phyloP scores from a whole-genome alignment of 2,329 filamentous ascomycete genomes.

The Diaporthe sp. region DNA sequence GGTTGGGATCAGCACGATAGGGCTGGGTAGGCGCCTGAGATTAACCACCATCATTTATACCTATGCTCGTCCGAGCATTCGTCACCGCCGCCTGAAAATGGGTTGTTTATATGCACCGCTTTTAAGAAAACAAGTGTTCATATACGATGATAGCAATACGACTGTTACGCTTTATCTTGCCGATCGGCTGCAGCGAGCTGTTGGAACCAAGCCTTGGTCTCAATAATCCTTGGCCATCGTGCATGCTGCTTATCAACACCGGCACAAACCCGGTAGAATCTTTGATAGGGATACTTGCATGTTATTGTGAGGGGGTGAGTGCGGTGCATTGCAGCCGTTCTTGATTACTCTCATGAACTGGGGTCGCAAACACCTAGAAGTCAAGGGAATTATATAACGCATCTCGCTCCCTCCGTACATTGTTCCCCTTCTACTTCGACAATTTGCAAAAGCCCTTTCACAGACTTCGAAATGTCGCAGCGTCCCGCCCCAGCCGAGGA shows the following conservation, averaged over 20 bases:
- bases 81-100: no score
- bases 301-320: background rate
- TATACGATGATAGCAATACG: background rate
- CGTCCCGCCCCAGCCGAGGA: background rate
- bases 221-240: background rate
- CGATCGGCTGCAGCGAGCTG: background rate
- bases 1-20: no score
- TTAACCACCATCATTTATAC: no score
- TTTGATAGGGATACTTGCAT: background rate
- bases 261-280: background rate
- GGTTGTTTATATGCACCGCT: no score
- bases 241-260: slow-evolving; percentile 2
- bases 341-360: background rate
- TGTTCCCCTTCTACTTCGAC: background rate
- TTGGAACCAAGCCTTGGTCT: background rate
- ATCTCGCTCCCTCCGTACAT: background rate
- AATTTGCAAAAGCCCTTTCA: background rate
- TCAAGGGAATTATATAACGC: background rate
- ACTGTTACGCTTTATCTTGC: background rate
- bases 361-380: background rate
- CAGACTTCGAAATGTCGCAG: background rate
- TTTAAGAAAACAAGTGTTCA: background rate
- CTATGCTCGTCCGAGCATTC: no score
- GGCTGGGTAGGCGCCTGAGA: no score
- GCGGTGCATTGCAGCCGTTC: background rate